phyloP scores from a whole-genome alignment of 192 early-diverging fungal genomes.

The Podila horticola region DNA sequence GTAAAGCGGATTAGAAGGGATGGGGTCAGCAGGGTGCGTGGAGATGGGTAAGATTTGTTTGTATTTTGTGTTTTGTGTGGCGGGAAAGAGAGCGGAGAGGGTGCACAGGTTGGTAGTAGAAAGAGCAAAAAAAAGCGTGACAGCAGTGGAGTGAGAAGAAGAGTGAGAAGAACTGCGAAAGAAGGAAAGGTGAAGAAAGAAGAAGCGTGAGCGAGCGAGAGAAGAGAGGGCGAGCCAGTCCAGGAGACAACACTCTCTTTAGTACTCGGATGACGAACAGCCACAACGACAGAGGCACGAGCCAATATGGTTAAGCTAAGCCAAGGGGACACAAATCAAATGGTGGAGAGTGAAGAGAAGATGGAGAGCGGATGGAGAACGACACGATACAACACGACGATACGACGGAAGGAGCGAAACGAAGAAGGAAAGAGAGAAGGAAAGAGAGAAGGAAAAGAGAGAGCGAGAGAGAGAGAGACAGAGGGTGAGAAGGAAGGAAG shows the following conservation, averaged over 20 bases:
- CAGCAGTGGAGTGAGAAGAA: not conserved
- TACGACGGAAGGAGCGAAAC: not conserved
- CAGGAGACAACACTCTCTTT: too few relatives aligned
- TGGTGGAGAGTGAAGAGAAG: too few relatives aligned
- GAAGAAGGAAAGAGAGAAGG: not conserved
- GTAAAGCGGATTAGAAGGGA: too few relatives aligned
- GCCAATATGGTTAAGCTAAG: too few relatives aligned
- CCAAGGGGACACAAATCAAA: too few relatives aligned
- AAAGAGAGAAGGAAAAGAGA: not conserved
- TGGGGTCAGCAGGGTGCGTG: not conserved
- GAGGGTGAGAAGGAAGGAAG: not conserved
- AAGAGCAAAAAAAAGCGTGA: not conserved
- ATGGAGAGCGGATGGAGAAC: not conserved
- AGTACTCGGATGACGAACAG: too few relatives aligned
- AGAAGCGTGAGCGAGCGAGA: constrained; percentile 1
- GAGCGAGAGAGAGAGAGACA: not conserved
- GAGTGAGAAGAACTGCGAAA: not conserved
- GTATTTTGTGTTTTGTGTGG: too few relatives aligned
- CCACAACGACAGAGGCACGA: too few relatives aligned
- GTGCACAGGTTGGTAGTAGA: not conserved
- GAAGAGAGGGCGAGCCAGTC: not conserved
- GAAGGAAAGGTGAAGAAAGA: constrained; percentile 7
- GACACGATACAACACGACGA: not conserved
- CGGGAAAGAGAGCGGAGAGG: not conserved
- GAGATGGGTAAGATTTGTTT: not conserved